Base-by-base conservation (phyloP, 257 asterid species). In the Oldenlandia corymbosa region DNA sequence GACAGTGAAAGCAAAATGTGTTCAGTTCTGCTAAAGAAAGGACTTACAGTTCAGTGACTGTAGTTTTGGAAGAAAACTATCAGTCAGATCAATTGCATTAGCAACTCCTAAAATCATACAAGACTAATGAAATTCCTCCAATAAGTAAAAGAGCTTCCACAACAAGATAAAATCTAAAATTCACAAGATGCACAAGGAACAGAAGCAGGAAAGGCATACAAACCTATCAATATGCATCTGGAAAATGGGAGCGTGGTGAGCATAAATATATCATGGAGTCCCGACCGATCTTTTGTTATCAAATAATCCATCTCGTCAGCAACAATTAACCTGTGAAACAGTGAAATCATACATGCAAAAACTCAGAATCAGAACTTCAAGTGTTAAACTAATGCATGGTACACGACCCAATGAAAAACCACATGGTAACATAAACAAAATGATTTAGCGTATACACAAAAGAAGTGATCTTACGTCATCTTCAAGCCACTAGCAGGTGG, bases 271-370 rank as follows among this genome's bases (percentile, higher is more conserved):
- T 90, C 95, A 51, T 94, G 97, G 72, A 90, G 97, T 68, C 84
- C 91, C 2, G 79, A 84, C 50, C 85, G 83, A 69, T 94, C 99
- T 79, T 74, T 86, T 64, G 97, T 84, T 45, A 93, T 88, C 80
- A 93, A 82, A 79, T 84, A 93, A 84, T 93, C 99, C 86, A 93
- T 78, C 81, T 93, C 99, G 60, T 93, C 99, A 70, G 84, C 97
- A 64, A 93, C 62, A 70, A 93, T 75, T 47, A 93, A 75, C 67
- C 99, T 93, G 88, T 76, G 34, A 49, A 57, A 58, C 24, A 37
- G 4, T 2, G 26, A 69, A 3, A 32, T 21, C 0, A 23, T n/a
- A n/a, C n/a, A 9, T 21, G 49, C 4, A 61, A 54, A 61, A 13
- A 28, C 48, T 51, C 60, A 39, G 45, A 21, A 20, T 6, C 24